Conservation (phyloP, 2,329 filamentous ascomycete species). For the Phoma sp. region DNA sequence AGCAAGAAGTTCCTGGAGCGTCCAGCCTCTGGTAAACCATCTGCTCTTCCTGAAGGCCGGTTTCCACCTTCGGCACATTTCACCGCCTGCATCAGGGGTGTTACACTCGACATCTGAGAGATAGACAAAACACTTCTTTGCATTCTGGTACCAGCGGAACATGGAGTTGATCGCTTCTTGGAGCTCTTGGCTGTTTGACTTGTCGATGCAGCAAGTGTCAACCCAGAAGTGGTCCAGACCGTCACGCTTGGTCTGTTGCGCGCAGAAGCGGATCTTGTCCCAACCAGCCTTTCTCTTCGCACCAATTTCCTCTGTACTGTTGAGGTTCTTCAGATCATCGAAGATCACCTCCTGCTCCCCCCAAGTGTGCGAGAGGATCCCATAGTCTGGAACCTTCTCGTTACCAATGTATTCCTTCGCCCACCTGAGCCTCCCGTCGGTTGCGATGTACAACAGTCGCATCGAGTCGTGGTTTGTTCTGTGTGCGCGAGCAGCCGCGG, state of each 20-base stretch:
- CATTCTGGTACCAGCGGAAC: constrained; percentile 2
- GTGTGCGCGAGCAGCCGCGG: constrained; percentile 14
- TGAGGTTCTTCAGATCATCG: constrained; percentile 7
- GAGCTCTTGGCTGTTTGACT: too few relatives aligned
- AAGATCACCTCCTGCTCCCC: constrained; percentile 19
- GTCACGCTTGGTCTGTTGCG: constrained; percentile 6
- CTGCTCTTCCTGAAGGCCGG: constrained; percentile 10
- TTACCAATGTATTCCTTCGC: constrained; percentile 6
- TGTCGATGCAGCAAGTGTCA: too few relatives aligned
- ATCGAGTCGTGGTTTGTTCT: constrained; percentile 11
- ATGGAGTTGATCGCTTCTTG: background rate
- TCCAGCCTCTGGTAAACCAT: constrained; percentile 19
- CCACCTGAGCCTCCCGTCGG: constrained; percentile 17
- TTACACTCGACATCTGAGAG: constrained; percentile 10
- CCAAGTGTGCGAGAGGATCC: constrained; percentile 26
- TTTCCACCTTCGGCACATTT: background rate
- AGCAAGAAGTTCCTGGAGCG: constrained; percentile 26
- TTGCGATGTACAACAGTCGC: constrained; percentile 18
- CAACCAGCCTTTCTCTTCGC: constrained; percentile 1
- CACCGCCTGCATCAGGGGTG: background rate
- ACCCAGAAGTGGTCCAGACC: background rate
- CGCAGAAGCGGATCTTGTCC: constrained; percentile 10
- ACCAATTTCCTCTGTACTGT: background rate
- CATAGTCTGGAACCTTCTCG: constrained; percentile 5
- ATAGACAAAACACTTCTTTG: constrained; percentile 10